Evolutionary conservation across 768 basidiomycete species (phyloP).

Genomic region (Porphyrellus cyaneotinctus): DNA sequence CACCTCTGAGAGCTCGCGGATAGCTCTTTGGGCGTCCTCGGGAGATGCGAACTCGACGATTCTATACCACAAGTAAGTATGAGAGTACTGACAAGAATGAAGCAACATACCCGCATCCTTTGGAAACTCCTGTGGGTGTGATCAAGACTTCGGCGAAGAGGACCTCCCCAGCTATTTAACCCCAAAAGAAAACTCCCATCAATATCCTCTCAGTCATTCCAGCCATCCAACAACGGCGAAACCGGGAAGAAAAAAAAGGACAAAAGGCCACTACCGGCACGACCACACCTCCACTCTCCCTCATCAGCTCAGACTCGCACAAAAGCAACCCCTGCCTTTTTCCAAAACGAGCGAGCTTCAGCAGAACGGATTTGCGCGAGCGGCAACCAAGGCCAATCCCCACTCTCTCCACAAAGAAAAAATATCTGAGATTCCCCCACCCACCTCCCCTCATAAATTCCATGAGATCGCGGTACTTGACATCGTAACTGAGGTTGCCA

Average conservation of each 20-base stretch:
- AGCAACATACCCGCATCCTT: conserved; percentile 92
- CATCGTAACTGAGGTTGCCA: conserved; percentile 97
- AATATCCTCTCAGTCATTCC: conserved; percentile 79
- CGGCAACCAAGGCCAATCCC: conserved; percentile 24
- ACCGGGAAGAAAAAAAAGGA: conserved; percentile 37
- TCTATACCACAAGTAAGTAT: conserved; percentile 40
- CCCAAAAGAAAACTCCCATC: conserved; percentile 89
- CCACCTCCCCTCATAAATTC: conserved; percentile 99
- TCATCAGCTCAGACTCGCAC: conserved; percentile 35
- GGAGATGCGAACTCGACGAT: conserved; percentile 93
- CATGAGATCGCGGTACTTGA: conserved; percentile 98
- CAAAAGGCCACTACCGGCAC: conserved; percentile 36
- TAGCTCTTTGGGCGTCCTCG: conserved; percentile 86
- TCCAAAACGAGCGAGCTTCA: conserved; percentile 33
- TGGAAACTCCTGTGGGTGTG: conserved; percentile 94
- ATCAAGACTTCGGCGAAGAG: conserved; percentile 99
- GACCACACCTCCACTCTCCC: conserved; percentile 31
- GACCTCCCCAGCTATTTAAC: conserved; percentile 97
- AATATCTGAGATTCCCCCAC: conserved; percentile 73
- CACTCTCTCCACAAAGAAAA: conserved; percentile 44
- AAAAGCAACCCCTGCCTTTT: conserved; percentile 32
- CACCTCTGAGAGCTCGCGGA: conserved; percentile 87
- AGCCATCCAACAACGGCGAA: conserved; percentile 45
- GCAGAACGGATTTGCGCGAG: conserved; percentile 34
- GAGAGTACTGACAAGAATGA: neutral